Evolutionary conservation across 2,329 filamentous ascomycete species (phyloP), one percentile per base, ranked within the genome.

Genomic region (Cladosporium colombiae): DNA sequence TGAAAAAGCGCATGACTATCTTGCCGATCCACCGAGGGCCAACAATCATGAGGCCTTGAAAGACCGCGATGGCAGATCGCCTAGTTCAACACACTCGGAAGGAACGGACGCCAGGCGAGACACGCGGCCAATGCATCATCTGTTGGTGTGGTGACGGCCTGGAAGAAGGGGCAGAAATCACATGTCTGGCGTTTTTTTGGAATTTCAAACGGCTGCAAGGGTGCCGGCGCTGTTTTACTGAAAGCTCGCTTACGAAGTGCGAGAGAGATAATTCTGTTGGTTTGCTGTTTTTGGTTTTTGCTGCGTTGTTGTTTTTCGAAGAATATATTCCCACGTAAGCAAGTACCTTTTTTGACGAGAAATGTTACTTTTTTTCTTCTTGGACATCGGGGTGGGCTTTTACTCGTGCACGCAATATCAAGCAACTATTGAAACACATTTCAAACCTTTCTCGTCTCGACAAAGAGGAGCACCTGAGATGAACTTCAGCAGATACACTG

Each of bases 281-380:
- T 46, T 21, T 46, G 40, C 40, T 46, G 16, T 18, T 55, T 33
- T 55, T 55, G 27, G 8, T 18, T 40, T 40, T n/a, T n/a, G n/a
- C n/a, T 33, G 18, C 14, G 18, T 21, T 40, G 18, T 57, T 57
- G 18, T 40, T 57, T 21, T 27, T 5, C n/a, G 10, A 18, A 27
- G 11, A 29, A 57, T 57, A 57, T 57, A 57, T 40, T 35, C 55
- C 55, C 55, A 57, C 13, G 55, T 40, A 57, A 57, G 55, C 55
- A 57, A 55, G 52, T 31, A 55, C 27, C 29, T 31, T 55, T 55
- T 55, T 46, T 18, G 40, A 46, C n/a, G n/a, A 46, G 40, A 21
- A 46, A 46, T 23, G 40, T 44, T 44, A 21, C n/a, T 21, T 46
- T 46, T 46, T 46, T 46, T 21, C 8, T 21, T 6, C 40, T 13